These are phyloP conservation scores for Diaporthe capsici DNA, from an alignment of 2,329 filamentous ascomycete species.

Conservation along the genomic window DNA sequence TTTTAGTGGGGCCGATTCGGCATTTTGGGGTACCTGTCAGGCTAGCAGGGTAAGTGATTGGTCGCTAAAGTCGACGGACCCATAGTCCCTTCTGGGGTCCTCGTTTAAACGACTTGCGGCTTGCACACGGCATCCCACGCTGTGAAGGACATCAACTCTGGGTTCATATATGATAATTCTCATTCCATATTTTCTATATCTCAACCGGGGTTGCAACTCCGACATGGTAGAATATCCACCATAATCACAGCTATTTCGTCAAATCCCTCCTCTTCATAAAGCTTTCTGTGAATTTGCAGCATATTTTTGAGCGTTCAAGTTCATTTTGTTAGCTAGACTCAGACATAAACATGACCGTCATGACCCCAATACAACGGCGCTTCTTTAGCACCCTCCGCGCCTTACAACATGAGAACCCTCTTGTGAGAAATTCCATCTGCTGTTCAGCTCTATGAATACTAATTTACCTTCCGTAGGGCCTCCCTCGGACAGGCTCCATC, in stretches of 20 bases:
- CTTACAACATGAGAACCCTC: conserved; percentile 86
- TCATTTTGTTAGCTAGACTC: background rate
- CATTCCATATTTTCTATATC: background rate
- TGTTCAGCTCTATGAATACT: conserved; percentile 8
- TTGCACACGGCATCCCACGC: background rate
- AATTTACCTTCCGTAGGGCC: conserved; percentile 70
- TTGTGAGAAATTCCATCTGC: conserved; percentile 66
- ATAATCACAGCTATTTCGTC: conserved; percentile 1
- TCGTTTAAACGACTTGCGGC: conserved; percentile 2
- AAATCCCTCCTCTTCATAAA: background rate
- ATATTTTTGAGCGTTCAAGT: background rate
- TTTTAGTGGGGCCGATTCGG: conserved; percentile 40
- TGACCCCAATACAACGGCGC: conserved; percentile 43
- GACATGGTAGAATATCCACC: background rate
- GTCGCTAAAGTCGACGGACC: background rate
- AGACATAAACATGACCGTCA: conserved; percentile 41
- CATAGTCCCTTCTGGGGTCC: background rate
- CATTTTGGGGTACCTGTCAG: background rate
- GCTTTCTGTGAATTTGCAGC: background rate
- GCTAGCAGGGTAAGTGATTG: conserved; percentile 12
- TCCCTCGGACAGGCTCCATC: conserved; percentile 82
- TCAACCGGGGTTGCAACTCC: background rate
- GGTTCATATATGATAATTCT: background rate
- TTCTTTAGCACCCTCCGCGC: conserved; percentile 66
- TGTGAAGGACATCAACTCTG: background rate